Percentiles rank a stretch among this genome's conserved stretches.
Conservation (phyloP, 495 filamentous ascomycete species). For the Aspergillus ostianus region DNA sequence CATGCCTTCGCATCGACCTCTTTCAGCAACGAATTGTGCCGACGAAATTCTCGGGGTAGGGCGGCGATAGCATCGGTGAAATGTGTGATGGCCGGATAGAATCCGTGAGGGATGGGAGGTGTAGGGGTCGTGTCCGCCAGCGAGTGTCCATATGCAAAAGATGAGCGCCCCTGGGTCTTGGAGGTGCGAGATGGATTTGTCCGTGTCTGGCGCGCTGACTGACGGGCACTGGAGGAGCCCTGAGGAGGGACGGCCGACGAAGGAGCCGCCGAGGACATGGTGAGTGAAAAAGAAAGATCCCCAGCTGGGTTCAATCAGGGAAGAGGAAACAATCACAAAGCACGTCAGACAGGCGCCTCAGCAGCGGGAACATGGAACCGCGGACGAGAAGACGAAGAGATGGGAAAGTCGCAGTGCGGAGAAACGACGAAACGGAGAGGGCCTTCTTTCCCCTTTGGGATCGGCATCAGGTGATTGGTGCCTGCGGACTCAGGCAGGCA, state of each 20-base stretch:
- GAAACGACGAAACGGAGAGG: conserved; percentile 13
- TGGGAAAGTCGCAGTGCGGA: conserved; percentile 19
- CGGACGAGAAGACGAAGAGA: conserved; percentile 2
- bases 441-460: conserved; percentile 15
- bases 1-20: conserved; percentile 91
- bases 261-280: conserved; percentile 33
- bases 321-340: conserved; percentile 15
- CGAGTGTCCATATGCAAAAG: conserved; percentile 43
- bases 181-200: conserved; percentile 59
- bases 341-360: not conserved
- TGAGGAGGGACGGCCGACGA: conserved; percentile 34
- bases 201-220: conserved; percentile 58
- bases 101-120: conserved; percentile 50
- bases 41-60: conserved; percentile 88
- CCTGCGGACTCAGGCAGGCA: conserved; percentile 20
- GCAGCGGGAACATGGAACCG: conserved; percentile 13
- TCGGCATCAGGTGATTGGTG: conserved; percentile 32
- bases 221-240: conserved; percentile 38
- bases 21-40: conserved; percentile 91
- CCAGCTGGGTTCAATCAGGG: conserved; percentile 14
- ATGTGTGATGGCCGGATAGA: conserved; percentile 91
- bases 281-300: conserved; percentile 5
- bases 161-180: conserved; percentile 54
- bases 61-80: conserved; percentile 93
- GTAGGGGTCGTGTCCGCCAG: conserved; percentile 33